These are phyloP conservation scores for Colletotrichum endophyticum DNA, from an alignment of 2,329 filamentous ascomycete species.

Conservation along the genomic window DNA sequence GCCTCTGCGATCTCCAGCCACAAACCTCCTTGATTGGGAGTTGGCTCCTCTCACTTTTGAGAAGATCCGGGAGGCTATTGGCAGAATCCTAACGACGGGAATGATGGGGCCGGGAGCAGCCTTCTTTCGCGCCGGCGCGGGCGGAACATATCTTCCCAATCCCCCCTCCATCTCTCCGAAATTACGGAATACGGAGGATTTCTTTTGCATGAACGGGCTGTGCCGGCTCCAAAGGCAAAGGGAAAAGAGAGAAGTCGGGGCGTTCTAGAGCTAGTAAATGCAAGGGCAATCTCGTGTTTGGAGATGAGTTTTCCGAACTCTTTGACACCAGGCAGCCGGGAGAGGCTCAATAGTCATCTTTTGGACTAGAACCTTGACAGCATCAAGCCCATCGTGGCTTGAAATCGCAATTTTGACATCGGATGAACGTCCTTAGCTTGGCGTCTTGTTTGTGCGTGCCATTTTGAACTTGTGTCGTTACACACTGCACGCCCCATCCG, in stretches of 20 bases:
- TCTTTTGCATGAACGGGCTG: neutral
- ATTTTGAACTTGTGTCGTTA: neutral
- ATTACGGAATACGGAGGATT: neutral
- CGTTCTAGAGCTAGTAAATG: neutral
- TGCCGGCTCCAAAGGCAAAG: neutral
- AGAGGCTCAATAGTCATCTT: slow-evolving; percentile 1
- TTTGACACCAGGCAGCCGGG: neutral
- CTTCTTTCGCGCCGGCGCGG: neutral
- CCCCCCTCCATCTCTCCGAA: neutral
- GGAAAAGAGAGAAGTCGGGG: neutral
- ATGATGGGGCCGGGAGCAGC: slow-evolving; percentile 2
- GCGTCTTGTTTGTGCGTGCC: neutral
- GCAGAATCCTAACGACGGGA: neutral
- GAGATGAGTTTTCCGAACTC: neutral
- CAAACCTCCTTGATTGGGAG: neutral
- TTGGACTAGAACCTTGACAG: neutral
- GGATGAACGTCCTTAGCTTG: neutral
- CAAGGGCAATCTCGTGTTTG: neutral
- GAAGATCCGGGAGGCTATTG: neutral
- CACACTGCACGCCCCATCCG: neutral
- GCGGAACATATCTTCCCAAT: neutral
- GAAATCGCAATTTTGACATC: slow-evolving; percentile 7
- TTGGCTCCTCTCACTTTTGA: neutral
- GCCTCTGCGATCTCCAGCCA: neutral
- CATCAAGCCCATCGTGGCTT: neutral